Base-by-base conservation (phyloP, 495 filamentous ascomycete genomes). In the Lindgomyces ingoldianus region DNA sequence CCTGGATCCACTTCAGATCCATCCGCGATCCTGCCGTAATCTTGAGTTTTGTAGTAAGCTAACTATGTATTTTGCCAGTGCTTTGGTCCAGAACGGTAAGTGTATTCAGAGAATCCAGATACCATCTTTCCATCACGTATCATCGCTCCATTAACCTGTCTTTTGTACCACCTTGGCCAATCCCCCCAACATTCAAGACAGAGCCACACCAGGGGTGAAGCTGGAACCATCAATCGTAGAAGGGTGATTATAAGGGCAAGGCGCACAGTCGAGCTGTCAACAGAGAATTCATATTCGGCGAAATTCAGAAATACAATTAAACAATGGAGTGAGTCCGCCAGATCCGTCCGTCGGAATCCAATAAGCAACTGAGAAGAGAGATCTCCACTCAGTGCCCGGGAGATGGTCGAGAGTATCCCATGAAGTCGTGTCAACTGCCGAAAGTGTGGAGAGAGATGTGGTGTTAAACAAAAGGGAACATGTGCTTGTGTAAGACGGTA, bases 391-490 rank as follows among this genome's bases (percentile, higher is more conserved):
- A 14, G 42, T 63, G 60, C 62, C 53, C 22, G 54, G 30, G 33
- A 65, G 25, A 65, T 58, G 18, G 62, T 47, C 54, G 62, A 65
- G n/a, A n/a, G n/a, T n/a, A n/a, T n/a, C n/a, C n/a, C 19, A 65
- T 44, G 26, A 14, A 49, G 33, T 33, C 46, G 30, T 56, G 21
- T 33, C 50, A 56, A 42, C 39, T 52, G 57, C 57, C 42, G 50
- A 59, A 52, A 27, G 44, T 61, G 25, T 57, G 52, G 6, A 39
- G 6, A 36, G 22, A 57, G 26, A 62, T 52, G 26, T 63, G 46
- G 14, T 57, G 59, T 47, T 68, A 62, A 59, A 68, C 65, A 63
- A 68, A 33, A 58, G 52, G 45, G 21, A 29, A 60, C 56, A 60
- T 59, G 36, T n/a, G n/a, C n/a, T 36, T 26, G 33, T 39, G 6